Percentiles rank a stretch among this genome's conserved stretches.
phyloP scores from a whole-genome alignment of 164 flowering plant genomes.

The Berberis thunbergii region DNA sequence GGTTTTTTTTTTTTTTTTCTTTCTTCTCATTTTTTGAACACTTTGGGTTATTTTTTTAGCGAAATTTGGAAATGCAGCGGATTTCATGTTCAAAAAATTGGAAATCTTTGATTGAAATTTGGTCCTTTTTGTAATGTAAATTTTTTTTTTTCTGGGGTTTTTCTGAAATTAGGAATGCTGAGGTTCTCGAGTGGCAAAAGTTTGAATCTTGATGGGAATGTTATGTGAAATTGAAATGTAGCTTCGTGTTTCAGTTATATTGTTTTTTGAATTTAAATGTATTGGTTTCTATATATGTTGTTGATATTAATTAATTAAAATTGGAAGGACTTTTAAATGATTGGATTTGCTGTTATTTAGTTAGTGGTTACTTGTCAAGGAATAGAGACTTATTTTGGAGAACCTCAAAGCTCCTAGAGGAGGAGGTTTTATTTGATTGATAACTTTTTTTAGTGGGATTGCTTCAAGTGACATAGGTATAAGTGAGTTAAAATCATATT shows the following conservation, averaged over 20 bases:
- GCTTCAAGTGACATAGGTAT: too few species aligned
- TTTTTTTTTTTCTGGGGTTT: not conserved
- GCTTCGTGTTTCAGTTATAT: too few species aligned
- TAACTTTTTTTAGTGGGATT: not conserved
- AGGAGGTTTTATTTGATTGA: not conserved
- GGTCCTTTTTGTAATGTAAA: not conserved
- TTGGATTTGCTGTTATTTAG: not conserved
- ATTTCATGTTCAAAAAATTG: too few species aligned
- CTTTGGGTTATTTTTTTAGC: too few species aligned
- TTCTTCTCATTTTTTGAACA: too few species aligned
- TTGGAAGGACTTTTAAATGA: not conserved
- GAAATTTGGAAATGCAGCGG: too few species aligned
- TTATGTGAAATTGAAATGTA: too few species aligned
- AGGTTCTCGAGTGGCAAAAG: not conserved
- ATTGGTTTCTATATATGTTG: not conserved
- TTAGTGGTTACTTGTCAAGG: not conserved
- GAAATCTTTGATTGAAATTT: not conserved
- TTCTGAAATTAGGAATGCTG: not conserved
- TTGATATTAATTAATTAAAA: not conserved
- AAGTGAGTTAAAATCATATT: too few species aligned
- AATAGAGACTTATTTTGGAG: not conserved
- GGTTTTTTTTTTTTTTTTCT: too few species aligned
- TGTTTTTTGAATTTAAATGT: not conserved
- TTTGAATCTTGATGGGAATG: not conserved
- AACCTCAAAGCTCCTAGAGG: conserved; percentile 5